Base-by-base conservation (phyloP, 352 stramenopile genomes). In the Phytophthora colocasiae region DNA sequence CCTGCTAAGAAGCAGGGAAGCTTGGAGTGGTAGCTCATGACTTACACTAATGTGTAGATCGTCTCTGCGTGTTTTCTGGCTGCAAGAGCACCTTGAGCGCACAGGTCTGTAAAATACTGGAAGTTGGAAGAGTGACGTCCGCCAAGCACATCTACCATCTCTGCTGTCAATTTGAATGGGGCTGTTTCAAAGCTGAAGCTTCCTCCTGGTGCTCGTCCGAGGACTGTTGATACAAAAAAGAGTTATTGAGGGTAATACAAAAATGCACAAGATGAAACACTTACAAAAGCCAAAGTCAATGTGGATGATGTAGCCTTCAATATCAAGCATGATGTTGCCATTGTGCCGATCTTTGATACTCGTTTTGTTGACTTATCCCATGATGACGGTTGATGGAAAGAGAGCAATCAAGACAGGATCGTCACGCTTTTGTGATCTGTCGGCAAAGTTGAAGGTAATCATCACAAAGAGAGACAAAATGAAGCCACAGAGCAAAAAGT, bases 311-410 rank as follows among this genome's bases (percentile, higher is more conserved):
- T 98, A 96, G 5, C 97, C 97, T 61, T 97, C 84, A 12, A 92
- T 95, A 68, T 99, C 97, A 49, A 99, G 94, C 87, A 99, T 97
- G 58, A 99, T 98, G 73, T 99, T 99, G 40, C 97, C 98, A 71
- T 99, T 99, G 85, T 99, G 98, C 6, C 97, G 89, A 75, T 99
- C 98, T 69, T 99, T 99, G 71, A 99, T 90, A n/a, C n/a, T n/a
- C n/a, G n/a, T n/a, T n/a, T n/a, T n/a, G n/a, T n/a, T n/a, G n/a
- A n/a, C n/a, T n/a, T n/a, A n/a, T n/a, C n/a, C n/a, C n/a, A n/a
- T n/a, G n/a, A n/a, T n/a, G n/a, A n/a, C n/a, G n/a, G n/a, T n/a
- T n/a, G n/a, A n/a, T n/a, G n/a, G n/a, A n/a, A n/a, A n/a, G n/a
- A n/a, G n/a, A n/a, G n/a, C n/a, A n/a, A n/a, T n/a, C n/a, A n/a